Conservation (phyloP, 1,284 basidiomycete species). For the Singerocomus inundabilis region DNA sequence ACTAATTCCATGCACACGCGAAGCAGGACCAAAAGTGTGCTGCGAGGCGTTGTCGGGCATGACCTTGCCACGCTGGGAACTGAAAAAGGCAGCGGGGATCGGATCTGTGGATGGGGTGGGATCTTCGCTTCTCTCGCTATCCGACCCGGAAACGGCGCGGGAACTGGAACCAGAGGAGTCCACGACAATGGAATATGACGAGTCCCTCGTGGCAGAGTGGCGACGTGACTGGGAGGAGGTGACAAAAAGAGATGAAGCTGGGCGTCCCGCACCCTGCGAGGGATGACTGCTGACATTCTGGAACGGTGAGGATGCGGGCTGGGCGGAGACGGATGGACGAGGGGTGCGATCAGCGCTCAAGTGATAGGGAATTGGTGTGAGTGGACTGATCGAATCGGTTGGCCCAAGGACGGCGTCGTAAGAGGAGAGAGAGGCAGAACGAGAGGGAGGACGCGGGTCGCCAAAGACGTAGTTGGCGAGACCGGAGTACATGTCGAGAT, state of each 20-base stretch:
- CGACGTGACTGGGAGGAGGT: slow-evolving; percentile 19
- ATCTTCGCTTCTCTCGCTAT: slow-evolving; percentile 34
- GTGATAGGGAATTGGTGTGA: slow-evolving; percentile 20
- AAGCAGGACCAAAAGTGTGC: slow-evolving; percentile 46
- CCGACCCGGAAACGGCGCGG: slow-evolving; percentile 21
- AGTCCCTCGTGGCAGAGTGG: slow-evolving; percentile 11
- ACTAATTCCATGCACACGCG: slow-evolving; percentile 18
- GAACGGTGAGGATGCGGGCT: slow-evolving; percentile 20
- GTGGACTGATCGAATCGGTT: slow-evolving; percentile 29
- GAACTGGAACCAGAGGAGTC: slow-evolving; percentile 6
- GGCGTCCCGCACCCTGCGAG: slow-evolving; percentile 36
- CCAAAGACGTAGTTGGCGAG: slow-evolving; percentile 33
- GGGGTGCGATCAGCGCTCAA: slow-evolving; percentile 48
- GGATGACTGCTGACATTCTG: slow-evolving; percentile 38
- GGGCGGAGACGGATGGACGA: slow-evolving; percentile 49
- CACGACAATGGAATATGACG: neutral
- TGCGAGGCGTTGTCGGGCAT: slow-evolving; percentile 48
- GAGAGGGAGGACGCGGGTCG: slow-evolving; percentile 3
- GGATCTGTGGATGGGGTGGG: slow-evolving; percentile 32
- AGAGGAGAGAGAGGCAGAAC: slow-evolving; percentile 5
- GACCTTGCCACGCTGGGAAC: slow-evolving; percentile 25
- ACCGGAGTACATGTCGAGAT: slow-evolving; percentile 25
- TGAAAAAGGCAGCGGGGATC: slow-evolving; percentile 19
- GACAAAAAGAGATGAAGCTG: slow-evolving; percentile 18
- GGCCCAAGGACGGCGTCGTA: slow-evolving; percentile 16